These are phyloP conservation scores for Yarrowia keelungensis DNA, from an alignment of 805 yeast species.

Conservation along the genomic window DNA sequence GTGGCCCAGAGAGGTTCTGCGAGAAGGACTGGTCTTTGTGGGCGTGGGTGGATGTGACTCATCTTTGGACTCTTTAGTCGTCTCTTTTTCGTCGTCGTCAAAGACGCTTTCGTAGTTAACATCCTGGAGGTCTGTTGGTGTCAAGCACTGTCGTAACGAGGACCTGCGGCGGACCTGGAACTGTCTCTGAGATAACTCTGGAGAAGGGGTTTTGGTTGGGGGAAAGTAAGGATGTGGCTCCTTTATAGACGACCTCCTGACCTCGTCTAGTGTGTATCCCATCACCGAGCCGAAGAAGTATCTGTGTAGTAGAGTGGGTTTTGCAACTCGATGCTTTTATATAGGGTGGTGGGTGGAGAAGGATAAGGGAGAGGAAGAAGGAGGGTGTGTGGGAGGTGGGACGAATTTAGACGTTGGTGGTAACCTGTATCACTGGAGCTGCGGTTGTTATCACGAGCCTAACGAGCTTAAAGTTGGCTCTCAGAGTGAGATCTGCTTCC, in stretches of 20 bases:
- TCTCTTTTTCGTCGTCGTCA: slow-evolving; percentile 30
- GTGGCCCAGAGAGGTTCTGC: slow-evolving; percentile 29
- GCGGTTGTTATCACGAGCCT: slow-evolving; percentile 29
- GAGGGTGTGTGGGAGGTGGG: slow-evolving; percentile 12
- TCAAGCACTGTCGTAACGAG: slow-evolving; percentile 28
- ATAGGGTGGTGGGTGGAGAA: slow-evolving; percentile 10
- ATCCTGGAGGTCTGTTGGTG: slow-evolving; percentile 27
- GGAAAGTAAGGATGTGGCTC: slow-evolving; percentile 10
- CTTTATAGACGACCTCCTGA: slow-evolving; percentile 19
- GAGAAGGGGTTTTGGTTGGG: slow-evolving; percentile 23
- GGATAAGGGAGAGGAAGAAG: not conserved
- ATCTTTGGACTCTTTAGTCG: not conserved
- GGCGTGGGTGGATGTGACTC: slow-evolving; percentile 8
- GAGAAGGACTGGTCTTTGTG: slow-evolving; percentile 3
- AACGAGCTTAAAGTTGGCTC: not conserved
- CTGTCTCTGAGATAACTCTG: slow-evolving; percentile 20
- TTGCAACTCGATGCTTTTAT: slow-evolving; percentile 8
- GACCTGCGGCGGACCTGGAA: slow-evolving; percentile 36
- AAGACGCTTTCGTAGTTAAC: slow-evolving; percentile 24
- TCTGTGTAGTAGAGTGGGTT: not conserved
- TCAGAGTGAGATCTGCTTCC: not conserved
- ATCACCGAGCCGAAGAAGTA: slow-evolving; percentile 8
- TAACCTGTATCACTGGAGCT: slow-evolving; percentile 28
- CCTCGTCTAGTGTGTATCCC: slow-evolving; percentile 37
- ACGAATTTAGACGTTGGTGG: slow-evolving; percentile 6